These are phyloP conservation scores for Blastobotrys parvus DNA, from an alignment of 805 yeast genomes.

Conservation along the genomic window DNA sequence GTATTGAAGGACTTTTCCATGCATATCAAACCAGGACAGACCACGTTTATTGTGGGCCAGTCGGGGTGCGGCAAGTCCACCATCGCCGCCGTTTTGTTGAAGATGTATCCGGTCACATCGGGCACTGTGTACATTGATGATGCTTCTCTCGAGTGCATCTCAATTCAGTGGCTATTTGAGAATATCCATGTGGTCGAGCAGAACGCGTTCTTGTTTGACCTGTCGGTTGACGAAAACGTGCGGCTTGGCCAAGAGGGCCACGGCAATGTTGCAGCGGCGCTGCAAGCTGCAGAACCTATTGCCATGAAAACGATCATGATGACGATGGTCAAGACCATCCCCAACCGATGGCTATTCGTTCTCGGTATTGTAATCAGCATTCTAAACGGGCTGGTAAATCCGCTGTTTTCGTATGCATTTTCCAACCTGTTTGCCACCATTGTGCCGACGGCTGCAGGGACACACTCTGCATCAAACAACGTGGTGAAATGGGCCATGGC, in stretches of 20 bases:
- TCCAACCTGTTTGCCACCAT: constrained; percentile 61
- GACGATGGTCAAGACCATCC: not conserved
- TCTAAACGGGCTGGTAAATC: constrained; percentile 56
- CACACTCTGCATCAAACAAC: not conserved
- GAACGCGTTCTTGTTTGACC: constrained; percentile 54
- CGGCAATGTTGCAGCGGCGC: not conserved
- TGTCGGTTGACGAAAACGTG: constrained; percentile 55
- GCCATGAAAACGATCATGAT: not conserved
- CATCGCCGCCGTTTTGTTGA: constrained; percentile 50
- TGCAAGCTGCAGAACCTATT: not conserved
- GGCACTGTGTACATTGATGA: constrained; percentile 61
- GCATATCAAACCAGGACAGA: constrained; percentile 35
- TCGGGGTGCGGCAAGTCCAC: constrained; percentile 97
- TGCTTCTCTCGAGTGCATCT: constrained; percentile 35
- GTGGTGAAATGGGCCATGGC: constrained; percentile 56
- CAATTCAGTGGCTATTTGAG: constrained; percentile 44
- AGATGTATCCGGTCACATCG: constrained; percentile 41
- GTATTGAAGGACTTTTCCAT: constrained; percentile 44
- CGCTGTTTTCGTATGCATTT: constrained; percentile 70
- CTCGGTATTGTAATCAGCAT: constrained; percentile 49
- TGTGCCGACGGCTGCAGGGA: constrained; percentile 33
- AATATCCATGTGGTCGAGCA: constrained; percentile 73
- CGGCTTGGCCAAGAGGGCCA: no score
- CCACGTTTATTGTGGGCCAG: constrained; percentile 67
- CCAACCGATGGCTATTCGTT: not conserved